Percentiles rank a stretch among this genome's conserved stretches.
phyloP scores from a whole-genome alignment of 2,329 filamentous ascomycete species.

The Claviceps maximensis region DNA sequence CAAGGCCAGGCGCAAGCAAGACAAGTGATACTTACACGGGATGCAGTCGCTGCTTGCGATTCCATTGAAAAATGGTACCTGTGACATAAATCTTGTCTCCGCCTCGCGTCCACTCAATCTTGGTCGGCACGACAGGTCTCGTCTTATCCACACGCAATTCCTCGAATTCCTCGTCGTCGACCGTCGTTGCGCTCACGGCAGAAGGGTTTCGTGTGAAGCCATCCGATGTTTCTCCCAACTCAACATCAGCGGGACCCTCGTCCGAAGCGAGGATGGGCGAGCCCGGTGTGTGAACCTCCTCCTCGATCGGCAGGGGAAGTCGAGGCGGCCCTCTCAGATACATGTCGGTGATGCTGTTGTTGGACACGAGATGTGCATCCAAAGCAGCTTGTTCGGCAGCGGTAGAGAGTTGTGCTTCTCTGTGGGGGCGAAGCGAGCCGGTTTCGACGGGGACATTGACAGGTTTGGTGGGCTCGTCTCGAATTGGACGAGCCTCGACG shows the following conservation, averaged over 20 bases:
- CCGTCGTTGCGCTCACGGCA: constrained; percentile 45
- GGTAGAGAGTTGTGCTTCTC: constrained; percentile 18
- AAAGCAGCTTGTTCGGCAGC: constrained; percentile 18
- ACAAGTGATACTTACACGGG: constrained; percentile 56
- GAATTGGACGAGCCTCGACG: constrained; percentile 14
- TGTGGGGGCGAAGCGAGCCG: constrained; percentile 24
- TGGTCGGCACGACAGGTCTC: constrained; percentile 67
- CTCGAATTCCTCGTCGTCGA: constrained; percentile 68
- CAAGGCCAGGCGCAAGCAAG: too few relatives aligned
- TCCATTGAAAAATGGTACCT: constrained; percentile 95
- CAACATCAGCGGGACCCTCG: constrained; percentile 25
- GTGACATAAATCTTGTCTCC: constrained; percentile 93
- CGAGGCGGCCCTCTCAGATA: constrained; percentile 66
- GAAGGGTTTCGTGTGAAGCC: constrained; percentile 42
- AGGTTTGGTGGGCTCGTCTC: constrained; percentile 36
- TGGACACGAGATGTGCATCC: constrained; percentile 33
- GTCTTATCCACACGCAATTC: constrained; percentile 65
- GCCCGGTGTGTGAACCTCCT: constrained; percentile 78
- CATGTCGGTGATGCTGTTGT: constrained; percentile 49
- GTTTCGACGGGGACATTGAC: constrained; percentile 40
- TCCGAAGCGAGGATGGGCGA: constrained; percentile 73
- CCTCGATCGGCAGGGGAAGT: constrained; percentile 82
- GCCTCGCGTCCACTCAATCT: constrained; percentile 70
- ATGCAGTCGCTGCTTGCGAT: constrained; percentile 79
- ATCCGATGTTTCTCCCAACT: constrained; percentile 35